Conservation (phyloP, 139 green algal species). For the Pycnococcus provasolii region DNA sequence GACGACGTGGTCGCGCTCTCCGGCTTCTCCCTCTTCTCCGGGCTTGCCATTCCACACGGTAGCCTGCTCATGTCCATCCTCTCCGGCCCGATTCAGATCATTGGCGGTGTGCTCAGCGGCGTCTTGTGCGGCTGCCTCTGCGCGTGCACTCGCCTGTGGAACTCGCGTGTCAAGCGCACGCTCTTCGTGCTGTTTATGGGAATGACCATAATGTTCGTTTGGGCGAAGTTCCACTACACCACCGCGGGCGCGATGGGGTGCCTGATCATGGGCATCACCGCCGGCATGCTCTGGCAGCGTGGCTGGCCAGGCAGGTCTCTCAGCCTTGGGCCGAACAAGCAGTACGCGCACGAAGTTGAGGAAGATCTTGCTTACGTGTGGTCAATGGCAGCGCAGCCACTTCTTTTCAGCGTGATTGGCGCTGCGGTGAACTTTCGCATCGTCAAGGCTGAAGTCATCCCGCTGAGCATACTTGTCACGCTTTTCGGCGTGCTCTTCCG, state of each 20-base stretch:
- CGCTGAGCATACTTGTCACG: not conserved
- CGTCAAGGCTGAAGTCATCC: constrained; percentile 8
- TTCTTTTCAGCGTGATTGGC: constrained; percentile 75
- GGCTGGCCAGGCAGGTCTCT: constrained; percentile 28
- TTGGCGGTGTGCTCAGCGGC: constrained; percentile 52
- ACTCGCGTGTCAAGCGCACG: constrained; percentile 43
- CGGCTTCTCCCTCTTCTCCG: constrained; percentile 61
- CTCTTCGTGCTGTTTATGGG: constrained; percentile 36
- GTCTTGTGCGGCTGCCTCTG: constrained; percentile 35
- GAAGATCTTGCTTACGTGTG: constrained; percentile 33
- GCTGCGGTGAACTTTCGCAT: constrained; percentile 35
- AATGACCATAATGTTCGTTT: constrained; percentile 60
- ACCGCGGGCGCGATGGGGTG: constrained; percentile 55
- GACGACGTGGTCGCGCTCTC: constrained; percentile 77
- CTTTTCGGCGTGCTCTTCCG: constrained; percentile 20
- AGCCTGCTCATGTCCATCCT: constrained; percentile 33
- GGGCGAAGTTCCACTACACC: constrained; percentile 38
- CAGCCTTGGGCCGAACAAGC: constrained; percentile 22
- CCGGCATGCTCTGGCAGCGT: constrained; percentile 44
- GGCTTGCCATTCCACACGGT: constrained; percentile 37
- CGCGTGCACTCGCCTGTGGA: constrained; percentile 47
- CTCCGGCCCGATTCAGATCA: constrained; percentile 36
- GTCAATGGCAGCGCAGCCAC: constrained; percentile 48
- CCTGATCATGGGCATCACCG: constrained; percentile 47
- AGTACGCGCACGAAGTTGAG: constrained; percentile 31